A percentile compares a stretch with the other conserved stretches of the same genome.
Evolutionary conservation across 345 rosid genomes (phyloP).

Genomic region (Hypericum perforatum): DNA sequence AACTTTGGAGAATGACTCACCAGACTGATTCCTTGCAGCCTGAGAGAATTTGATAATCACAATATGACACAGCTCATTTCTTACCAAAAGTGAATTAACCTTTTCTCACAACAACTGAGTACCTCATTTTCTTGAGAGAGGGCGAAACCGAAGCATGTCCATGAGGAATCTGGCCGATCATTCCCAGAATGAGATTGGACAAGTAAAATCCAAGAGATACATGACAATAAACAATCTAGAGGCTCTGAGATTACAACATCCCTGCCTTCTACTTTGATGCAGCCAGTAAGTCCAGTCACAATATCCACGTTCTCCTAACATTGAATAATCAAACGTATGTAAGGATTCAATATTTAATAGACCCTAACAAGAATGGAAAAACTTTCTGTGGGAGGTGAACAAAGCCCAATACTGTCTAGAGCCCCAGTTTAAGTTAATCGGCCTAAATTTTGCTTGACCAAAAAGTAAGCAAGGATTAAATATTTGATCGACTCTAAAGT

Average conservation of each 20-base stretch:
- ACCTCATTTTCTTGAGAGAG: conserved; percentile 86
- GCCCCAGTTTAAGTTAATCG: too few species aligned
- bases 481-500: too few species aligned
- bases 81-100: conserved; percentile 2
- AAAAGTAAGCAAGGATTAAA: conserved; percentile 4
- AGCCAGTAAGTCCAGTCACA: conserved; percentile 41
- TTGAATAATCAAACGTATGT: conserved; percentile 7
- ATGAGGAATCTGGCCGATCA: conserved; percentile 30
- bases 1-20: conserved; percentile 46
- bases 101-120: conserved; percentile 14
- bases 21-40: conserved; percentile 39
- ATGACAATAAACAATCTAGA: conserved; percentile 61
- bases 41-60: conserved; percentile 23
- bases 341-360: not conserved
- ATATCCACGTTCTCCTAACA: conserved; percentile 42
- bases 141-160: conserved; percentile 71
- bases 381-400: too few species aligned
- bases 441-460: too few species aligned
- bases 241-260: conserved; percentile 57
- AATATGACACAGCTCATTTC: conserved; percentile 2
- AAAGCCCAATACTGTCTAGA: too few species aligned
- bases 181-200: conserved; percentile 46
- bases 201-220: conserved; percentile 63
- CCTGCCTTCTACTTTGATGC: conserved; percentile 43
- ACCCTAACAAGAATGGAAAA: too few species aligned